These are phyloP conservation scores for Coniella lustricola DNA, from an alignment of 2,329 filamentous ascomycete species.

Conservation along the genomic window DNA sequence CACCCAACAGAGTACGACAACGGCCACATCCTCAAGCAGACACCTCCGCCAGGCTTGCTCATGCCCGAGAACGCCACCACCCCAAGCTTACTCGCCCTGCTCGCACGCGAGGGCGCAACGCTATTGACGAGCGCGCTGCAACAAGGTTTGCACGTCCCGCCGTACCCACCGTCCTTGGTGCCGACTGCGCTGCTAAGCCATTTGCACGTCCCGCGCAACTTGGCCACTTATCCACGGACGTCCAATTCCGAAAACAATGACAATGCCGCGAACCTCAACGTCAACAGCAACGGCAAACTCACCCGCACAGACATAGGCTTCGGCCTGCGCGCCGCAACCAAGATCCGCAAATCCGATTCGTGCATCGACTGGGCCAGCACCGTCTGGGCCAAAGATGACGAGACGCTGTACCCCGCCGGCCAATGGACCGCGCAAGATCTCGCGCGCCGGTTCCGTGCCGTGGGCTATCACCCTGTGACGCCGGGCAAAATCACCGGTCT, in stretches of 20 bases:
- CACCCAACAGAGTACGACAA: conserved; percentile 71
- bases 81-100: conserved; percentile 36
- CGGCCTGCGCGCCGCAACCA: conserved; percentile 53
- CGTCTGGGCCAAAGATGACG: conserved; percentile 5
- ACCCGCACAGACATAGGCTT: too few species aligned
- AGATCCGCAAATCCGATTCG: conserved; percentile 59
- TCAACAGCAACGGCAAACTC: too few species aligned
- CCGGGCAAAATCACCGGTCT: conserved; percentile 28
- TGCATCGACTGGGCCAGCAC: conserved; percentile 51
- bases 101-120: conserved; percentile 59
- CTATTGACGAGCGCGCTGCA: conserved; percentile 64
- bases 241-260: too few species aligned
- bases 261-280: too few species aligned
- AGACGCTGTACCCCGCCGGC: neutral
- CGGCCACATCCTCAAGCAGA: conserved; percentile 68
- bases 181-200: too few species aligned
- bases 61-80: conserved; percentile 40
- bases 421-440: conserved; percentile 49
- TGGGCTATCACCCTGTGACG: conserved; percentile 26
- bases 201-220: too few species aligned
- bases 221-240: too few species aligned
- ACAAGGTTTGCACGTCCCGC: conserved; percentile 57
- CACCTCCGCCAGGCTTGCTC: conserved; percentile 49
- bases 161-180: conserved; percentile 21
- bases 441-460: conserved; percentile 46